Evolutionary conservation across 768 basidiomycete genomes (phyloP).

Genomic region (Serendipita sp.): DNA sequence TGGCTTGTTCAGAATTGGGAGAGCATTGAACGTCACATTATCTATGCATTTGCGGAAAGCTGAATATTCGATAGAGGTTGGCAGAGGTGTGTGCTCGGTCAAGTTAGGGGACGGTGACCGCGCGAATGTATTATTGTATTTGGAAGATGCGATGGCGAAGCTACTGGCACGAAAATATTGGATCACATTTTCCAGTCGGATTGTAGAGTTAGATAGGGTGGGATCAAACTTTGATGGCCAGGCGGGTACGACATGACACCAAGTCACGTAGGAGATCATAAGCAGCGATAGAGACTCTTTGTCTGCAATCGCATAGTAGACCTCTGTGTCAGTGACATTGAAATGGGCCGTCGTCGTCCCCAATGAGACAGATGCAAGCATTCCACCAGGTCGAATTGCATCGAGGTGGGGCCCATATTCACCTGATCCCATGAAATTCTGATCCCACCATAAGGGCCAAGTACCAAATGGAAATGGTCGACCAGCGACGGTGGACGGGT

Average conservation of each 20-base stretch:
- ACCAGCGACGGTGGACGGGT: no score
- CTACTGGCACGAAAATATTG: slow-evolving; percentile 9
- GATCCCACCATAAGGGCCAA: no score
- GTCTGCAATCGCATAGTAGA: neutral
- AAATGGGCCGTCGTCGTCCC: neutral
- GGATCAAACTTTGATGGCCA: neutral
- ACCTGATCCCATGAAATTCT: neutral
- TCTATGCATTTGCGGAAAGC: neutral
- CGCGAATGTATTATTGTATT: slow-evolving; percentile 6
- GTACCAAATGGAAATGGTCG: no score
- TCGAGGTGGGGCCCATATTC: neutral
- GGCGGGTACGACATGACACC: neutral
- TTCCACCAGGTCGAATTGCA: neutral
- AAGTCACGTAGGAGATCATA: neutral
- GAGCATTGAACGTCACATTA: neutral
- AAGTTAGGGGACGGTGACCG: neutral
- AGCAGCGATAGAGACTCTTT: neutral
- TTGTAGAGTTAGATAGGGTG: neutral
- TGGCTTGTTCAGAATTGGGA: neutral
- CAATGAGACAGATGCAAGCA: neutral
- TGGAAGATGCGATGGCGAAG: slow-evolving; percentile 4
- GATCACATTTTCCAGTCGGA: neutral
- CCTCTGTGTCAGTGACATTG: neutral
- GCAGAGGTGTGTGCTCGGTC: neutral
- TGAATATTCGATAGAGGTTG: neutral